A percentile compares a stretch with the other conserved stretches of the same genome.
phyloP scores from a whole-genome alignment of 495 filamentous ascomycete genomes.

The Filosporella fistucella region DNA sequence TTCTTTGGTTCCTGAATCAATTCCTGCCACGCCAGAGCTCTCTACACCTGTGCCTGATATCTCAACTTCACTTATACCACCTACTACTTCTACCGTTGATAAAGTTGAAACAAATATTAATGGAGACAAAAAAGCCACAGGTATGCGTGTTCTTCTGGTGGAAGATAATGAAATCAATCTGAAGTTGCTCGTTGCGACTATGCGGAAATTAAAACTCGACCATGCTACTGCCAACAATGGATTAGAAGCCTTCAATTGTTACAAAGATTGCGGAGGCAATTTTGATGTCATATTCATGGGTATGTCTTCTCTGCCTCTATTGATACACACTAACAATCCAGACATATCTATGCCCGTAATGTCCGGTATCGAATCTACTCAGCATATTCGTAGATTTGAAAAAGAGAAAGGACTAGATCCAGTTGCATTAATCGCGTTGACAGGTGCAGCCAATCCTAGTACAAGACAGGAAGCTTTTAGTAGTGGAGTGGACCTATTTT shows the following conservation, averaged over 20 bases:
- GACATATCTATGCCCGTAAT: constrained; percentile 66
- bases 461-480: constrained; percentile 61
- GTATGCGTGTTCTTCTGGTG: constrained; percentile 51
- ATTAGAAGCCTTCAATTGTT: constrained; percentile 36
- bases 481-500: constrained; percentile 61
- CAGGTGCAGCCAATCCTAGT: constrained; percentile 58
- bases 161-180: constrained; percentile 78
- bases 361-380: constrained; percentile 54
- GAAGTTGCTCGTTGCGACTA: constrained; percentile 59
- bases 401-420: constrained; percentile 26
- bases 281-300: constrained; percentile 58
- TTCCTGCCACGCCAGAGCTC: background rate
- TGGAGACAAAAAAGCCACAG: too few species aligned
- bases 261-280: constrained; percentile 24
- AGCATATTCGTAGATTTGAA: constrained; percentile 51
- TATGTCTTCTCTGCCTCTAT: constrained; percentile 12
- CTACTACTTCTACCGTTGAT: background rate
- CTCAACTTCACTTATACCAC: background rate
- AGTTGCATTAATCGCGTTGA: constrained; percentile 62
- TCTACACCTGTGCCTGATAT: background rate
- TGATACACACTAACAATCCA: constrained; percentile 8
- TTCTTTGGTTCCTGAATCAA: background rate
- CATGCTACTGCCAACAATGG: constrained; percentile 38
- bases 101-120: too few species aligned
- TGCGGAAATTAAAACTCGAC: constrained; percentile 40